Base-by-base conservation (phyloP, 768 basidiomycete genomes). In the Rhizopogon salebrosus region DNA sequence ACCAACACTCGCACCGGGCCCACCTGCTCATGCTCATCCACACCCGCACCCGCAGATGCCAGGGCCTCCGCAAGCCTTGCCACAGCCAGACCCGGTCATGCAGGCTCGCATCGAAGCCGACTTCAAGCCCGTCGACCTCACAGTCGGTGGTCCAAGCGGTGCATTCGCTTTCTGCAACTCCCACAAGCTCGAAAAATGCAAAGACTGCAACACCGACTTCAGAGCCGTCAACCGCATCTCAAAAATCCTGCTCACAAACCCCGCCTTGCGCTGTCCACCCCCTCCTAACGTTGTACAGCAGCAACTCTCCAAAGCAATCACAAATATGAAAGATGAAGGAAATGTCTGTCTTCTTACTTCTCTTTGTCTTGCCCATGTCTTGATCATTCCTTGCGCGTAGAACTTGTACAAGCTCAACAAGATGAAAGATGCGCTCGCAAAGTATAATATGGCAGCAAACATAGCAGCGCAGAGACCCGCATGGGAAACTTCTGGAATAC, bases 291-390 rank as follows among this genome's bases (percentile, higher is more conserved):
- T 93, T 43, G 73, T 89, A 46, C 84, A 85, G 7, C 84, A 85
- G 62, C 87, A 89, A 57, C 72, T 95, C 18, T 80, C 88, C 0
- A 80, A 85, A 58, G 78, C 83, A 20, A 81, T 98, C 52, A 85
- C 81, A 13, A 73, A 77, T 42, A 85, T 87, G 4, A 98, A 98
- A 65, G 95, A 98, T 43, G 91, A 95, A 57, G 97, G 97, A 54
- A 99, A 99, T 68, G 92, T 92, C 63, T 34, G 55, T 20, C n/a
- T 14, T 58, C 24, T 45, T 53, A 26, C 23, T 45, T 18, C 4
- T 37, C 27, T 48, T 27, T 46, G 34, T 48, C n/a, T 41, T 6
- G 31, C 49, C 18, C 55, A 55, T 57, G 45, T 34, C 14, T 41
- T 8, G 26, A 10, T 29, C 31, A 60, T 16, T 76, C 13, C 71